A percentile compares a stretch with the other conserved stretches of the same genome.
phyloP scores from a whole-genome alignment of 768 basidiomycete species.

The Suillus americanus region DNA sequence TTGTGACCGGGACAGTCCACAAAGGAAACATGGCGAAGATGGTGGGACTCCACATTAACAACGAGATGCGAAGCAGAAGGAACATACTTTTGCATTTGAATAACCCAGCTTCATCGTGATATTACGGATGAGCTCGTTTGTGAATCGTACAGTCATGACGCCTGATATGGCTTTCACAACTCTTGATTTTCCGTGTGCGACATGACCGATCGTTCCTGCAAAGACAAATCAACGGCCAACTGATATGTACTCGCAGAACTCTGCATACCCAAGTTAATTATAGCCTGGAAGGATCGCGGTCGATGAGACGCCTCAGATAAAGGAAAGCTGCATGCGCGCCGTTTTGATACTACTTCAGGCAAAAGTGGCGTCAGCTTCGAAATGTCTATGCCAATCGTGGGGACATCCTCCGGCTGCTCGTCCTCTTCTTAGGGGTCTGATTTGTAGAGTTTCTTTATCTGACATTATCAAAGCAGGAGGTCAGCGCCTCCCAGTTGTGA shows the following conservation, averaged over 20 bases:
- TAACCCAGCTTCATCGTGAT: constrained; percentile 99
- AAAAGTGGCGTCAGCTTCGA: constrained; percentile 85
- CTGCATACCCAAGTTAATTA: constrained; percentile 81
- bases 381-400: constrained; percentile 74
- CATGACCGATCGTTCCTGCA: constrained; percentile 95
- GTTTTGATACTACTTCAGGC: constrained; percentile 89
- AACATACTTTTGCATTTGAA: constrained; percentile 92
- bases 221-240: constrained; percentile 4
- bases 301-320: neutral
- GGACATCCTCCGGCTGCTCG: constrained; percentile 52
- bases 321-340: constrained; percentile 41
- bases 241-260: neutral
- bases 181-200: constrained; percentile 95
- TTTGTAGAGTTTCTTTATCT: constrained; percentile 64
- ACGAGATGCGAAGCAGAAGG: constrained; percentile 9
- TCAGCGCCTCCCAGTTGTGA: neutral
- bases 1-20: constrained; percentile 98
- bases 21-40: constrained; percentile 92
- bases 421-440: constrained; percentile 74
- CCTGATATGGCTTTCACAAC: constrained; percentile 99
- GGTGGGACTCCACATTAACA: constrained; percentile 6
- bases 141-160: constrained; percentile 97
- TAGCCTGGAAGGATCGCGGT: constrained; percentile 59
- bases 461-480: constrained; percentile 44
- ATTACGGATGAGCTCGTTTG: constrained; percentile 98